Percentiles rank a stretch among this genome's conserved stretches.
Conservation (phyloP, 1,284 basidiomycete species). For the Boletellus dicymbophilus region DNA sequence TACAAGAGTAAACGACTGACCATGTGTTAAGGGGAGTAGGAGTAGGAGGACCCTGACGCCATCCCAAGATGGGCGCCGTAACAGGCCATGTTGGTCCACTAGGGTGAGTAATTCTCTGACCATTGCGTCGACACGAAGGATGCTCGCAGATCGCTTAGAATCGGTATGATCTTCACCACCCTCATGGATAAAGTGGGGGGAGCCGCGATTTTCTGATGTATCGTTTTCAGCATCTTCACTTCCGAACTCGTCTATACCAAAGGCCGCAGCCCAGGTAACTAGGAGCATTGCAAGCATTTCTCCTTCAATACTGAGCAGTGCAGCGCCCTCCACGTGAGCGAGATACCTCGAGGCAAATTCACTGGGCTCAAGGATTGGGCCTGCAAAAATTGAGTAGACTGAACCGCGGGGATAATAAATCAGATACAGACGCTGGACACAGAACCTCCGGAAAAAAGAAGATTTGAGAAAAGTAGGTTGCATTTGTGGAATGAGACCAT, state of each 20-base stretch:
- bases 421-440: conserved; percentile 69
- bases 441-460: conserved; percentile 79
- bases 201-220: conserved; percentile 23
- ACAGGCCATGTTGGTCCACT: conserved; percentile 75
- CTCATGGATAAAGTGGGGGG: conserved; percentile 13
- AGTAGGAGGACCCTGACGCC: conserved; percentile 79
- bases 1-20: conserved; percentile 38
- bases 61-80: conserved; percentile 85
- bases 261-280: conserved; percentile 85
- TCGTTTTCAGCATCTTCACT: conserved; percentile 26
- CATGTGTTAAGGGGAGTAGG: conserved; percentile 78
- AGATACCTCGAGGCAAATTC: conserved; percentile 75
- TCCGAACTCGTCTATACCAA: conserved; percentile 78
- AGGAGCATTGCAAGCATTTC: conserved; percentile 69
- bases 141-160: conserved; percentile 17
- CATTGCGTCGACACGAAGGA: conserved; percentile 51
- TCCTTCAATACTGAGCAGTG: conserved; percentile 58
- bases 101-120: conserved; percentile 73
- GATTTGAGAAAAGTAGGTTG: conserved; percentile 80
- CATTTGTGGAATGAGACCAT: conserved; percentile 65
- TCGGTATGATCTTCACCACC: conserved; percentile 20
- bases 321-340: conserved; percentile 58
- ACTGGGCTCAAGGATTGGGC: conserved; percentile 69
- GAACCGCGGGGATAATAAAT: conserved; percentile 4
- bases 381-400: conserved; percentile 35